phyloP scores from a whole-genome alignment of 345 rosid species.

The Corchorus capsularis region DNA sequence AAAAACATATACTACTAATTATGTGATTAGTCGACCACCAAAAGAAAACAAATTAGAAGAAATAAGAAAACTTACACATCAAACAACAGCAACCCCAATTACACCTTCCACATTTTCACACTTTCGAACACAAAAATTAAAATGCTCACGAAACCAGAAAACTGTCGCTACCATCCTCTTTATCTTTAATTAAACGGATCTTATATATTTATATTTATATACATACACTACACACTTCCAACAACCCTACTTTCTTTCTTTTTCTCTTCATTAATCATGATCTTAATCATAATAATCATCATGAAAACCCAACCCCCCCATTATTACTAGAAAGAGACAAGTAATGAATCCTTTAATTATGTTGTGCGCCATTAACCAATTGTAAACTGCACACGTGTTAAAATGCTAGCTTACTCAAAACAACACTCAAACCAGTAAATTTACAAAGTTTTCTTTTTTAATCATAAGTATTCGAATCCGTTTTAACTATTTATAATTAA shows the following conservation, averaged over 20 bases:
- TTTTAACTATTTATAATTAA: too few species aligned
- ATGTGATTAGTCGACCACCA: background rate
- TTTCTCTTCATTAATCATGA: slow-evolving; percentile 16
- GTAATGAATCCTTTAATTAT: background rate
- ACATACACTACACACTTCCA: background rate
- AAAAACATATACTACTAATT: background rate
- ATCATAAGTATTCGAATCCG: too few species aligned
- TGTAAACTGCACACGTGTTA: slow-evolving; percentile 18
- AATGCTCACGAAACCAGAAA: background rate
- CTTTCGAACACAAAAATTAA: background rate
- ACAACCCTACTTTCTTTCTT: background rate
- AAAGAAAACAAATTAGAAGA: background rate
- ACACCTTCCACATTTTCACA: background rate
- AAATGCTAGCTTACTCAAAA: slow-evolving; percentile 13
- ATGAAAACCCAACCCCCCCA: slow-evolving; percentile 6
- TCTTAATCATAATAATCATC: slow-evolving; percentile 24
- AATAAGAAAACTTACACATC: too few species aligned
- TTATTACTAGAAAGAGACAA: slow-evolving; percentile 26
- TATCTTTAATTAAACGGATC: background rate
- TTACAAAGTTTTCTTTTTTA: background rate
- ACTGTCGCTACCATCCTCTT: background rate
- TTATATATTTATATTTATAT: background rate
- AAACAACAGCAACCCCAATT: background rate
- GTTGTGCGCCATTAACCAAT: slow-evolving; percentile 9
- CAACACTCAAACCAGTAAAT: background rate